Evolutionary conservation across 148 eudicot genomes (phyloP), one percentile per base, ranked within the genome.

Genomic region (Dianthus caryophyllus): DNA sequence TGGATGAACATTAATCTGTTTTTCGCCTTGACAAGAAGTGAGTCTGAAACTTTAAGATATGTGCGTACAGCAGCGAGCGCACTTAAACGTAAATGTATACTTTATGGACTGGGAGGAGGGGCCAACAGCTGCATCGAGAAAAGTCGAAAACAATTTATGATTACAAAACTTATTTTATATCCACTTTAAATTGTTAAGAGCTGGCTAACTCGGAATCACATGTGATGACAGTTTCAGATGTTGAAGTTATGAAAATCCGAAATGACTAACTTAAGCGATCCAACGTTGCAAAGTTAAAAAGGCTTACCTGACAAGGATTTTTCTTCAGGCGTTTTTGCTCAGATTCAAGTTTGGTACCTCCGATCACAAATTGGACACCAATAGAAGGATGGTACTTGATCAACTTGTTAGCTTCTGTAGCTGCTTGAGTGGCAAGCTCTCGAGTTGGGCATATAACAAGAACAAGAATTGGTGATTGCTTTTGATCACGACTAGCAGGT

Each of bases 391-490:
- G 99, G 87, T 86, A 90, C 74, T 95, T 95, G 50, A 90, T 77
- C 76, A 95, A 75, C 0, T 29, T 82, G 61, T 87, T 84, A 76
- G 96, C 97, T 83, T 95, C 99, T 48, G 83, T 65, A 77, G 99
- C 86, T 71, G 99, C 99, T 76, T 95, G 99, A 80, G 68, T 81
- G 58, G 99, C 99, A 64, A 95, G 96, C 87, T 95, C 99, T 54
- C 99, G 70, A 52, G 99, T 95, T 63, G 99, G 99, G 78, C 99
- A 95, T 66, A 95, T 73, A 20, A 95, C 89, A 61, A 95, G 97
- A 71, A 95, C 99, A 69, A 75, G 64, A 74, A 95, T 88, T 59
- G 99, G 99, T 48, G 96, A 85, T 33, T 85, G 72, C 79, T 72
- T 88, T 54, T 84, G 84, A 82, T 90, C 91, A 58, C 81, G 87